Base-by-base conservation (phyloP, 73 alveolate genomes). In the Paramecium pentaurelia region DNA sequence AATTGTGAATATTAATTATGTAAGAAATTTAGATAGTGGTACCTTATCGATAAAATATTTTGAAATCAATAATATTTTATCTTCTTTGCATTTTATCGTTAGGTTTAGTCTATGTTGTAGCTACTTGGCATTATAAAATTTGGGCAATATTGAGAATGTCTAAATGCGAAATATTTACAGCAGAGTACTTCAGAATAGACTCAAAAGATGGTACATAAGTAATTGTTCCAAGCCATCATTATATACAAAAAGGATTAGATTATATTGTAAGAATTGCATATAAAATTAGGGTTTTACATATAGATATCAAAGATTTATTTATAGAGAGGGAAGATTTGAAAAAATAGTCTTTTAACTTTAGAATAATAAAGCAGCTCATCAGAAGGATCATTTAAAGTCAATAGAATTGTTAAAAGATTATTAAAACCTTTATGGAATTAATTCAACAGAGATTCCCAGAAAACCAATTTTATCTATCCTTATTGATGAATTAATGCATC, bases 401-500 rank as follows among this genome's bases (percentile, higher is more conserved):
- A 11, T 8, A 12, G 59, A 73, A 73, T 73, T 37, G 60, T 37
- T 73, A 18, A 73, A n/a, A 22, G 60, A 73, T 38, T 34, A 40
- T 34, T 73, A 73, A 38, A 20, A 36, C 27, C 60, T 73, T 36
- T 40, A 73, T 80, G 71, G 91, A 3, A 36, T 22, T 38, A 80
- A 80, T 80, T 45, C 75, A 4, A 80, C 91, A 22, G 75, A 42
- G 20, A 42, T 80, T 32, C 91, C 91, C 1, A 45, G 75, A n/a
- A 40, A 47, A 49, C 71, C 71, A 42, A 45, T 80, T 20, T 22
- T 49, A 12, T 32, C 58, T 4, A 47, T 80, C 9, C 44, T 80
- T 20, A 80, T 80, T 6, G 75, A 49, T 45, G 91, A 80, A 80
- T 27, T 80, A 14, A 80, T 80, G 75, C 75, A 42, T 45, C 91